A percentile compares a stretch with the other conserved stretches of the same genome.
Conservation (phyloP, 2,329 filamentous ascomycete genomes). For the Davidsoniella australis region DNA sequence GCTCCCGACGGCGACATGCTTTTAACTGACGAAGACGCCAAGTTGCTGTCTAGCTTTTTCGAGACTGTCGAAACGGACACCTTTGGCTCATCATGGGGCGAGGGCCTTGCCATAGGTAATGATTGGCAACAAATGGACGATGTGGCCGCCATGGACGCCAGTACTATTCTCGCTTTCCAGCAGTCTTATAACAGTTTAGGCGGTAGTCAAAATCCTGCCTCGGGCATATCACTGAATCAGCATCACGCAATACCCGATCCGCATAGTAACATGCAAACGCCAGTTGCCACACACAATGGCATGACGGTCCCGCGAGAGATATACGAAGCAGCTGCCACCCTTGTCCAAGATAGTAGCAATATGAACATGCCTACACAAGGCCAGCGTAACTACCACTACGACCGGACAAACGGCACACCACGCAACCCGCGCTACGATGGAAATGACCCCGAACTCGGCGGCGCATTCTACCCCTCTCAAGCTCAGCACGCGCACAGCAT, state of each 20-base stretch:
- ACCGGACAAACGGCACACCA: constrained; percentile 9
- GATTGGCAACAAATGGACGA: constrained; percentile 33
- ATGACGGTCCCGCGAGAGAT: constrained; percentile 2
- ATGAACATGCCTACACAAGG: constrained; percentile 25
- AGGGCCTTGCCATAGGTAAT: constrained; percentile 32
- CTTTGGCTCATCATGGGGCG: constrained; percentile 33
- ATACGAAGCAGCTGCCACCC: constrained; percentile 10
- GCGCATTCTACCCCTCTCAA: background rate
- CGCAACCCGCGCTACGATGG: background rate
- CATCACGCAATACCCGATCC: constrained; percentile 13
- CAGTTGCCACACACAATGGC: background rate
- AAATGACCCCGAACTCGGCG: background rate
- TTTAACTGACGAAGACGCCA: constrained; percentile 44
- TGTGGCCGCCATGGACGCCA: constrained; percentile 14
- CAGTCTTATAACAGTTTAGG: constrained; percentile 13
- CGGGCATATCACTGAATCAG: background rate
- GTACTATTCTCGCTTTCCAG: constrained; percentile 14
- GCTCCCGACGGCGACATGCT: constrained; percentile 47
- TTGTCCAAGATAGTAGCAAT: constrained; percentile 13
- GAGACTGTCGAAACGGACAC: constrained; percentile 34
- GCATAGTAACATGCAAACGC: constrained; percentile 1
- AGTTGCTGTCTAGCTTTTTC: constrained; percentile 40
- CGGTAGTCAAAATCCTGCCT: background rate
- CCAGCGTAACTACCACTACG: constrained; percentile 19
- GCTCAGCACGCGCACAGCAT: background rate